Evolutionary conservation across 495 filamentous ascomycete genomes (phyloP).

Genomic region (Penicillium salamii): DNA sequence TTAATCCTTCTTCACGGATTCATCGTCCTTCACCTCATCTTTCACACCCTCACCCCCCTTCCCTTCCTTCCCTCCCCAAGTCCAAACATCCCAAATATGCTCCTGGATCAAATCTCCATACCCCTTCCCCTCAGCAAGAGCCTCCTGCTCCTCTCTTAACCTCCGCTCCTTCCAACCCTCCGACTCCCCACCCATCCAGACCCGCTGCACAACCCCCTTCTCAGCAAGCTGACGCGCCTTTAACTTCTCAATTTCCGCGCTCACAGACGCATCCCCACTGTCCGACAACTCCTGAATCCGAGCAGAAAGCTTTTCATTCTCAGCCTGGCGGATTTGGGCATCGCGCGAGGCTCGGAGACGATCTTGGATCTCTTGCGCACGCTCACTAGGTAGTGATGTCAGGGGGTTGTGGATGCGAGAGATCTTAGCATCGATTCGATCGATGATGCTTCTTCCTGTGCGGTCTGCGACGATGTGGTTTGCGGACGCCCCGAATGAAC

Average conservation of each 20-base stretch:
- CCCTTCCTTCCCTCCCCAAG: constrained; percentile 44
- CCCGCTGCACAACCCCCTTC: constrained; percentile 44
- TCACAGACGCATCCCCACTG: constrained; percentile 14
- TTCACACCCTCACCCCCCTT: constrained; percentile 16
- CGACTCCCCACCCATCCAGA: constrained; percentile 65
- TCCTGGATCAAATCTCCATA: constrained; percentile 80
- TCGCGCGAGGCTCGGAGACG: constrained; percentile 38
- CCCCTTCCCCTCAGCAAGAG: constrained; percentile 72
- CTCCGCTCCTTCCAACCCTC: constrained; percentile 72
- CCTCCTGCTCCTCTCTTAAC: constrained; percentile 66
- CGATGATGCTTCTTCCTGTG: constrained; percentile 53
- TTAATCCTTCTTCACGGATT: constrained; percentile 3
- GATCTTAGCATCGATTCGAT: constrained; percentile 41
- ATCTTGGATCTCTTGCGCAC: constrained; percentile 51
- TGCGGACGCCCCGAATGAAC: constrained; percentile 58
- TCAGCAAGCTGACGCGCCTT: constrained; percentile 34
- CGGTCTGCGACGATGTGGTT: constrained; percentile 57
- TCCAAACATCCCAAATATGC: constrained; percentile 82
- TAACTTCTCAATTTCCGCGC: constrained; percentile 41
- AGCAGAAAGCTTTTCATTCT: constrained; percentile 22
- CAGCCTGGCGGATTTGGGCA: constrained; percentile 15
- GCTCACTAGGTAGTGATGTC: constrained; percentile 49
- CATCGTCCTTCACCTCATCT: constrained; percentile 18
- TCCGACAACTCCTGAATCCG: constrained; percentile 23
- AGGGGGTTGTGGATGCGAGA: constrained; percentile 10